These are phyloP conservation scores for Paramyrothecium sp. DNA, from an alignment of 2,329 filamentous ascomycete species.

Conservation along the genomic window DNA sequence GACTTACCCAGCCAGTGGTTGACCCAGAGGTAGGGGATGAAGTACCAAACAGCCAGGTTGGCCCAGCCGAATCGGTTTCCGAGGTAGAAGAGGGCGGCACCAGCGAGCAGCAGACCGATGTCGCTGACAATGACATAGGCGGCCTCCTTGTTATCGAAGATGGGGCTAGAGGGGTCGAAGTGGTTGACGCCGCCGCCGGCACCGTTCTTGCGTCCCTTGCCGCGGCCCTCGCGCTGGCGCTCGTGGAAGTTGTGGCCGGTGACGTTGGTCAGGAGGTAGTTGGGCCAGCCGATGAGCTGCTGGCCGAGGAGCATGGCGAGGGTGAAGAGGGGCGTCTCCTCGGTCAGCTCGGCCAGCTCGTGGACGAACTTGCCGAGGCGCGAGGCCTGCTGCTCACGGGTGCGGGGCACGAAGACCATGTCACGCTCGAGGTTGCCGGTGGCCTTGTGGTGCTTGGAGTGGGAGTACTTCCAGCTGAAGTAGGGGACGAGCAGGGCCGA, in stretches of 20 bases:
- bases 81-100: conserved; percentile 63
- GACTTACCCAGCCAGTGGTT: conserved; percentile 97
- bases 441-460: conserved; percentile 99
- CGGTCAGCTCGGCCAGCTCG: conserved; percentile 83
- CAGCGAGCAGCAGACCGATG: conserved; percentile 68
- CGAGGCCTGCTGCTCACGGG: conserved; percentile 75
- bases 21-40: conserved; percentile 92
- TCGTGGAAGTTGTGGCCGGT: conserved; percentile 96
- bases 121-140: conserved; percentile 85
- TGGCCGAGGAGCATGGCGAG: conserved; percentile 72
- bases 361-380: conserved; percentile 73
- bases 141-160: conserved; percentile 90
- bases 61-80: conserved; percentile 76
- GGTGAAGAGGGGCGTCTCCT: conserved; percentile 90
- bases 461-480: conserved; percentile 99
- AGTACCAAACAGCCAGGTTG: conserved; percentile 94
- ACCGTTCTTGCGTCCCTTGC: conserved; percentile 88
- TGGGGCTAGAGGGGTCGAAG: conserved; percentile 82
- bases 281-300: conserved; percentile 89
- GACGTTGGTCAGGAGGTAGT: conserved; percentile 88
- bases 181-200: conserved; percentile 83
- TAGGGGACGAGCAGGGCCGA: conserved; percentile 89
- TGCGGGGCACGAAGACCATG: conserved; percentile 98
- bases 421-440: conserved; percentile 96
- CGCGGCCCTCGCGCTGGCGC: conserved; percentile 87